Percentiles rank a stretch among this genome's conserved stretches.
Conservation (phyloP, 2,329 filamentous ascomycete species). For the Sclerotiophoma versabilis region DNA sequence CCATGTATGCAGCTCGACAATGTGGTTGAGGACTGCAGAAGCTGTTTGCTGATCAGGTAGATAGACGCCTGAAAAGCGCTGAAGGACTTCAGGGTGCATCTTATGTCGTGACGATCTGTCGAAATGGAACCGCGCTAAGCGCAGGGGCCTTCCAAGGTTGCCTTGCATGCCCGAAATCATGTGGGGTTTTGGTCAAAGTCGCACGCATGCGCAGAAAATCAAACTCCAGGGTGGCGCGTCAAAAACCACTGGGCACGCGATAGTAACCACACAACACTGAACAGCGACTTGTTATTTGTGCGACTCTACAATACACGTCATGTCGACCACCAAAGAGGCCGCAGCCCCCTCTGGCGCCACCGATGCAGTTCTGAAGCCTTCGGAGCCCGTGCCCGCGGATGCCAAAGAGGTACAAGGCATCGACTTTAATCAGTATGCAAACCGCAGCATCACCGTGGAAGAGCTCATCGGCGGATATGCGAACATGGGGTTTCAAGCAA, state of each 20-base stretch:
- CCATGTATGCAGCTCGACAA: not conserved
- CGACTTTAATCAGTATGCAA: conserved; percentile 85
- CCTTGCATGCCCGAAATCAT: conserved; percentile 7
- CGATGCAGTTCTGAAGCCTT: conserved; percentile 84
- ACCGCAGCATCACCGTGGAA: conserved; percentile 79
- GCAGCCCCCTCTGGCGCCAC: conserved; percentile 59
- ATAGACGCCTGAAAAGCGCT: not conserved
- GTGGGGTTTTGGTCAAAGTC: conserved; percentile 13
- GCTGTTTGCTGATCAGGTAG: no score
- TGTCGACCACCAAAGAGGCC: conserved; percentile 30
- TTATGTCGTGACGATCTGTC: conserved; percentile 2
- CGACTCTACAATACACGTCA: conserved; percentile 21
- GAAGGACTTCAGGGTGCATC: not conserved
- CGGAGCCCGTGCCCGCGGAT: conserved; percentile 78
- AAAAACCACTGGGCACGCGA: not conserved
- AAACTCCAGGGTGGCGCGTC: not conserved
- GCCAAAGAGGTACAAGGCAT: conserved; percentile 87
- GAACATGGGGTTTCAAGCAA: conserved; percentile 85
- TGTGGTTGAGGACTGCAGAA: not conserved
- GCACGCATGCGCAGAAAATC: not conserved
- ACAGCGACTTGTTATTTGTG: not conserved
- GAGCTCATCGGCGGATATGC: conserved; percentile 84
- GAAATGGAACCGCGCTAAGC: not conserved
- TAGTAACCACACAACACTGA: conserved; percentile 3
- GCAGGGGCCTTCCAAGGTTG: not conserved